A percentile compares a stretch with the other conserved stretches of the same genome.
Evolutionary conservation across 1,284 basidiomycete species (phyloP).

Genomic region (Cystobasidium sp.): DNA sequence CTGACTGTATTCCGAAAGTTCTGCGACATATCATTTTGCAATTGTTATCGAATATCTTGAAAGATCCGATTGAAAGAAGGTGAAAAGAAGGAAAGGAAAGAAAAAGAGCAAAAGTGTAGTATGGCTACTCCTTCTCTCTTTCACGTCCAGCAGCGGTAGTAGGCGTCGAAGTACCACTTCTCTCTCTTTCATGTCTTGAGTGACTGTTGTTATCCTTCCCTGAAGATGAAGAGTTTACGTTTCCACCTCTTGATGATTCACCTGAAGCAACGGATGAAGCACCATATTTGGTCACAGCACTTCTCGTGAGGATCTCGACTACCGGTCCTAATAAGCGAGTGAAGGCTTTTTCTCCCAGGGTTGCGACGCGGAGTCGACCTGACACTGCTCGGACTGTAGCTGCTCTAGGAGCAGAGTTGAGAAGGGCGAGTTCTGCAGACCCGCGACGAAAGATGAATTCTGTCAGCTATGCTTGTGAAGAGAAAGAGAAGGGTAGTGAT

Average conservation of each 20-base stretch:
- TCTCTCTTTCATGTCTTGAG: slow-evolving; percentile 13
- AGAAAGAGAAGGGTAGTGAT: slow-evolving; percentile 7
- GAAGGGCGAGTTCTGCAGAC: slow-evolving; percentile 73
- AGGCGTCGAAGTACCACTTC: slow-evolving; percentile 24
- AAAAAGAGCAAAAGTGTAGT: neutral
- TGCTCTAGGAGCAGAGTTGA: slow-evolving; percentile 83
- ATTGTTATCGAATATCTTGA: too few relatives aligned
- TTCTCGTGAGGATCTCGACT: slow-evolving; percentile 41
- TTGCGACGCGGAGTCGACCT: slow-evolving; percentile 81
- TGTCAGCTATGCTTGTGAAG: slow-evolving; percentile 1
- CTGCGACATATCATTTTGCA: too few relatives aligned
- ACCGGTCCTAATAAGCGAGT: slow-evolving; percentile 82
- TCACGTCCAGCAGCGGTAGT: neutral
- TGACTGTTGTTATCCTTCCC: neutral
- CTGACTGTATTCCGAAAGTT: too few relatives aligned
- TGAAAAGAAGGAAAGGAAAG: neutral
- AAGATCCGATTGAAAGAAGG: neutral
- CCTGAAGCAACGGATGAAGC: slow-evolving; percentile 25
- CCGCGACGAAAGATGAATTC: neutral
- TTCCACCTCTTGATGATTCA: slow-evolving; percentile 7
- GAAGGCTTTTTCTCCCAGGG: slow-evolving; percentile 90
- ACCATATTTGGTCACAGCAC: slow-evolving; percentile 39
- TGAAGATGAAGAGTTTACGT: too few relatives aligned
- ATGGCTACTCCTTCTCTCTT: slow-evolving; percentile 9
- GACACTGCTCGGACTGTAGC: slow-evolving; percentile 85